Evolutionary conservation across 306 rosid species (phyloP), one percentile per base, ranked within the genome.

Genomic region (Chamaecrista fasciculata): DNA sequence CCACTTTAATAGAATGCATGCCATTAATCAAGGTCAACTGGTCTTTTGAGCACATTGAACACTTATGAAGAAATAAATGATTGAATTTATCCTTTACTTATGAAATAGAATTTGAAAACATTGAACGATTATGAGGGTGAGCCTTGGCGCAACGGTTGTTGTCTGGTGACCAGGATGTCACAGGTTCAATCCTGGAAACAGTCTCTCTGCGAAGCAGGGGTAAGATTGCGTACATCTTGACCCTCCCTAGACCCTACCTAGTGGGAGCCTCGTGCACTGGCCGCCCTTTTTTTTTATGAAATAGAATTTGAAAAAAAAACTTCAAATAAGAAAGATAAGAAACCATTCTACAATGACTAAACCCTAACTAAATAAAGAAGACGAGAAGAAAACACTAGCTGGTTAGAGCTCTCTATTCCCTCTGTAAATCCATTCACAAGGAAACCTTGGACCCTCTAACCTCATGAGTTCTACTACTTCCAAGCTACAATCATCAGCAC

Each of bases 1-100:
- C 19, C 37, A 67, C 44, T 52, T 43, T 53, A 66, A 75, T 56
- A 66, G 64, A 66, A 47, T 36, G 65, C 29, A 55, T 31, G 28
- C 34, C 50, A 33, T 21, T 51, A 8, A 70, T 69, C 40, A 70
- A 8, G 43, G 24, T 64, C 42, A 57, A 60, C 14, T 64, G 60
- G 71, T 44, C 46, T 53, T 15, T 5, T 18, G 58, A 37, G 40
- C 64, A 20, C 52, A 26, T 15, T 33, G 53, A 51, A 34, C 29
- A 73, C 52, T 29, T 44, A 67, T 44, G 52, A 50, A 57, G 31
- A 59, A 34, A 20, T 24, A 23, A 15, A 16, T 23, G 26, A 33
- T 59, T 18, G 16, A 9, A 19, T 59, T 33, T 59, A 46, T 16
- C 5, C 8, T 33, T 34, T 44, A 33, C 9, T 8, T n/a, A 33